Base-by-base conservation (phyloP, 1,139 yeast species). In the Debaryomyces udenii region DNA sequence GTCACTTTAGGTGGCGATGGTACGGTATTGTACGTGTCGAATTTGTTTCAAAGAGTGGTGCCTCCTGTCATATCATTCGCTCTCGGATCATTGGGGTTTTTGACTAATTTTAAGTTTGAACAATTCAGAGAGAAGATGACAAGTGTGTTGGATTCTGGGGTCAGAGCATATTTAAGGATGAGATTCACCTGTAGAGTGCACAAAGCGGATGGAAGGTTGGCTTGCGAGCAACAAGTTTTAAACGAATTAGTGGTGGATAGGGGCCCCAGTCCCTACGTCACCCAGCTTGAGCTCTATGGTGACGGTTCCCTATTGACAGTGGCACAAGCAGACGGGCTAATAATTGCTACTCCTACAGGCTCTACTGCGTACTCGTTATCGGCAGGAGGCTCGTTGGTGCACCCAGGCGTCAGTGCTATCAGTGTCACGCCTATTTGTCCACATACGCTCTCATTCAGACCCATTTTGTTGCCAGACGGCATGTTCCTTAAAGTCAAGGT, bases 381-480 rank as follows among this genome's bases (percentile, higher is more conserved):
- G 30, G 96, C 96, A 0, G 96, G 96, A 11, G 96, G 96, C 0
- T 83, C 95, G 0, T 70, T 89, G 38, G 94, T 89, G 2, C 96
- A 89, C 53, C 96, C 96, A 0, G 88, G 88, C 20, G 95, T 89
- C 10, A 83, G 89, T 51, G 95, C 96, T 6, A 86, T 89, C 31
- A 82, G 90, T 43, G 89, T 89, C 2, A 89, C 96, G 0, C 96
- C 96, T 0, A 87, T 89, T 46, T 89, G 96, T 57, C 98, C 96
- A 0, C 96, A 89, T 53, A 87, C 96, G 0, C 70, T 89, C 35
- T 86, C 95, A 3, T 89, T 89, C 64, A 73, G 96, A 51, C 96
- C 96, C 1, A 86, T 89, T 43, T 70, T 89, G 43, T 68, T 89
- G 24, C 96, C 96, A 0, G 96, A 88, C 56, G 85, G 93, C 6